These are phyloP conservation scores for Cryptomeria japonica DNA, from an alignment of 75 land plant species.

Conservation along the genomic window DNA sequence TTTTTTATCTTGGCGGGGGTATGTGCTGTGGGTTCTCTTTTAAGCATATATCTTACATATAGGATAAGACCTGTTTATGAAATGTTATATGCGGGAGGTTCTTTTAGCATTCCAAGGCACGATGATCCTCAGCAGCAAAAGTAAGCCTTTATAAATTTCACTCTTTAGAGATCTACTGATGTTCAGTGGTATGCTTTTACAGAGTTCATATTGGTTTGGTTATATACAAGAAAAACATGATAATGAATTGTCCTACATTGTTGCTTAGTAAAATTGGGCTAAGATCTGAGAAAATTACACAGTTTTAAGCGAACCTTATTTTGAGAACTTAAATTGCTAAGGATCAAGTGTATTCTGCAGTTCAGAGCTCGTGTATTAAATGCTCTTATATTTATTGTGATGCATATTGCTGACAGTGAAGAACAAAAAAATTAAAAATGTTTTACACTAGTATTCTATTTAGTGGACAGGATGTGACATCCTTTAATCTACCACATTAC, in stretches of 20 bases:
- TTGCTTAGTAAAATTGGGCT: not conserved
- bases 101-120: constrained; percentile 49
- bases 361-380: not conserved
- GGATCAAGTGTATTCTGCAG: not conserved
- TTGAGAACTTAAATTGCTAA: not conserved
- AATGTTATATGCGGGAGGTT: constrained; percentile 74
- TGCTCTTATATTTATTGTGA: not conserved
- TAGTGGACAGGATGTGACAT: not conserved
- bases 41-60: constrained; percentile 50
- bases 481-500: no score
- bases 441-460: not conserved
- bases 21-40: constrained; percentile 64
- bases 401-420: not conserved
- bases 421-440: not conserved
- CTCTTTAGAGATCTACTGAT: not conserved
- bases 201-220: not conserved
- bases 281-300: not conserved
- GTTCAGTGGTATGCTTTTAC: not conserved
- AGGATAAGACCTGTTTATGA: constrained; percentile 74
- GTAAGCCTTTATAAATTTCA: not conserved
- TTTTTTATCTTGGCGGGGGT: constrained; percentile 71
- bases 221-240: not conserved
- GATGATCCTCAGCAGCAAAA: not conserved
- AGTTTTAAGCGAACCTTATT: not conserved
- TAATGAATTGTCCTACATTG: not conserved